Evolutionary conservation across 2,329 filamentous ascomycete genomes (phyloP).

Genomic region (Cercospora brassicicola): DNA sequence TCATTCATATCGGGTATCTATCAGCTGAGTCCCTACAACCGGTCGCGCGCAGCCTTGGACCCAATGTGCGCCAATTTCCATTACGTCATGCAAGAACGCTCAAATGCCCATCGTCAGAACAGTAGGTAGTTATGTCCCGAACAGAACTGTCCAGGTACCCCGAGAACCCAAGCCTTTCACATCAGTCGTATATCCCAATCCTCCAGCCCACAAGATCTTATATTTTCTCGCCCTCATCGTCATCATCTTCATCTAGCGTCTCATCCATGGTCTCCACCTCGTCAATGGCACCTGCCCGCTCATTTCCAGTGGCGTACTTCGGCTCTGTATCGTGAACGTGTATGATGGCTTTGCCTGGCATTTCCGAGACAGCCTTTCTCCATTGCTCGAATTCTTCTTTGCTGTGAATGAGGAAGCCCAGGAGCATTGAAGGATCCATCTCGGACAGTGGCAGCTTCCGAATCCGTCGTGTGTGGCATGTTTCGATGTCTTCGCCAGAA

Average conservation of each 20-base stretch:
- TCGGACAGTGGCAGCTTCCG: slow-evolving; percentile 80
- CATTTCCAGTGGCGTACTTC: slow-evolving; percentile 51
- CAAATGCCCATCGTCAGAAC: slow-evolving; percentile 1
- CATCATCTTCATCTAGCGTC: slow-evolving; percentile 27
- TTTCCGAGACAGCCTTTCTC: slow-evolving; percentile 56
- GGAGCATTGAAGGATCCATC: slow-evolving; percentile 97
- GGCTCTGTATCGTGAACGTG: slow-evolving; percentile 75
- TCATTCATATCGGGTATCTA: not conserved
- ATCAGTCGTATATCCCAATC: slow-evolving; percentile 3
- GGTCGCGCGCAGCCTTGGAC: not conserved
- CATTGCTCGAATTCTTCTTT: slow-evolving; percentile 82
- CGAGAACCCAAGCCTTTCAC: not conserved
- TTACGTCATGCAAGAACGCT: slow-evolving; percentile 1
- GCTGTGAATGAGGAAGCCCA: slow-evolving; percentile 83
- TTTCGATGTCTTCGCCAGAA: slow-evolving; percentile 70
- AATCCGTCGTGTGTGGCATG: slow-evolving; percentile 83
- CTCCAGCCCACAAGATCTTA: not conserved
- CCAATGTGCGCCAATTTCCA: not conserved
- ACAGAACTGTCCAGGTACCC: not conserved
- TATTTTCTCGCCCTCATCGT: slow-evolving; percentile 17
- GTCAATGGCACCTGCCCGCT: slow-evolving; percentile 74
- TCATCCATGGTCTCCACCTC: slow-evolving; percentile 89
- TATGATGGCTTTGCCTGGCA: slow-evolving; percentile 77
- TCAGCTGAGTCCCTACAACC: not conserved
- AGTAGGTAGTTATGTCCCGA: not conserved